Percentiles rank a stretch among this genome's conserved stretches.
phyloP scores from a whole-genome alignment of 768 basidiomycete species.

The Collybia nuda region DNA sequence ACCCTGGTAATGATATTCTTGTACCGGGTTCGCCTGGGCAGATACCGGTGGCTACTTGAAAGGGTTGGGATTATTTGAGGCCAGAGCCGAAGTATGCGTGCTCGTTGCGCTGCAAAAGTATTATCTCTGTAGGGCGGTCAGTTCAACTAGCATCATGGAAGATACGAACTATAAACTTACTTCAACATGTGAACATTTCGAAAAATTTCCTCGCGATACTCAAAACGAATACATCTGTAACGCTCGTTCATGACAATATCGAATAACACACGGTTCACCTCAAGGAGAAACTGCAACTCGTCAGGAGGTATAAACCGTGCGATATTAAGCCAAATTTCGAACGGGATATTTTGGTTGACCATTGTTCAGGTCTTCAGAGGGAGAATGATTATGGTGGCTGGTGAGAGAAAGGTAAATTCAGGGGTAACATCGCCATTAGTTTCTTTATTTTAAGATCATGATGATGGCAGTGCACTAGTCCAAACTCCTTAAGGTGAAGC shows the following conservation, averaged over 20 bases:
- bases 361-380: neutral
- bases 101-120: neutral
- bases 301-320: conserved; percentile 7
- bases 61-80: neutral
- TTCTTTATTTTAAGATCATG: no score
- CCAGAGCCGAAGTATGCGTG: neutral
- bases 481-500: no score
- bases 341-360: conserved; percentile 10
- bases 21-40: neutral
- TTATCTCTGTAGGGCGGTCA: neutral
- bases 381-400: no score
- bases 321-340: conserved; percentile 19
- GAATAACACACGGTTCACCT: conserved; percentile 14
- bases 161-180: neutral
- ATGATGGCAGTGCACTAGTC: no score
- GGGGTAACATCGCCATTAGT: no score
- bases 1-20: no score
- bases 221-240: conserved; percentile 15
- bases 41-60: neutral
- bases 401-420: no score
- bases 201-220: conserved; percentile 5
- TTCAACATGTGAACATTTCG: neutral
- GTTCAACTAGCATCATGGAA: no score
- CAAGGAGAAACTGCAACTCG: conserved; percentile 8
- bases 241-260: conserved; percentile 18